Evolutionary conservation across 106 monocot genomes (phyloP).

Genomic region (Ottelia alismoides): DNA sequence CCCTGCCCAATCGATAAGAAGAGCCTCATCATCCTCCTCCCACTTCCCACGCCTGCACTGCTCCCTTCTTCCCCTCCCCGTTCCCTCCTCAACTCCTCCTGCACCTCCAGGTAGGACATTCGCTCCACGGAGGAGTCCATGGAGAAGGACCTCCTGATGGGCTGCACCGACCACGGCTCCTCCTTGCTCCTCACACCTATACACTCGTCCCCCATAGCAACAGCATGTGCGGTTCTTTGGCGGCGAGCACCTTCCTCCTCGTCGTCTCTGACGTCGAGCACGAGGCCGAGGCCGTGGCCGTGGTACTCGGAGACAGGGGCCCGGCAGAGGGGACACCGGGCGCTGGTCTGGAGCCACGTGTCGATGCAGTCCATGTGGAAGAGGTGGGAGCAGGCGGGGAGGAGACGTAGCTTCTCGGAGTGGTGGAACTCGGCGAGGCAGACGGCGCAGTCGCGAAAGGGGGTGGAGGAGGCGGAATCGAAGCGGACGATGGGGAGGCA

Average conservation of each 20-base stretch:
- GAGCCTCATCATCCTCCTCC: conserved; percentile 24
- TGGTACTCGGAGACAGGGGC: conserved; percentile 11
- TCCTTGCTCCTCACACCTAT: conserved; percentile 29
- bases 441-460: conserved; percentile 39
- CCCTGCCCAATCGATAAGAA: conserved; percentile 44
- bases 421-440: conserved; percentile 51
- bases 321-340: conserved; percentile 65
- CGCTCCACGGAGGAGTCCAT: conserved; percentile 51
- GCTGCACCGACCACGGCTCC: conserved; percentile 23
- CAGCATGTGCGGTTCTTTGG: not conserved
- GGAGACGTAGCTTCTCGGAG: conserved; percentile 33
- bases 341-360: conserved; percentile 51
- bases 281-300: not conserved
- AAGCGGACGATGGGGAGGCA: conserved; percentile 21
- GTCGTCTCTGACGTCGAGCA: conserved; percentile 16
- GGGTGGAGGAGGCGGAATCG: not conserved
- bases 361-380: conserved; percentile 88
- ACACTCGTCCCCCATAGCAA: conserved; percentile 60
- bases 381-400: conserved; percentile 49
- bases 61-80: not conserved
- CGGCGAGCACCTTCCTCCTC: not conserved
- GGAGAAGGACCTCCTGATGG: conserved; percentile 64
- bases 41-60: not conserved
- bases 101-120: conserved; percentile 32
- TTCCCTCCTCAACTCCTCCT: conserved; percentile 19